Evolutionary conservation across 2,329 filamentous ascomycete genomes (phyloP).

Genomic region (Colletotrichum cuscutae): DNA sequence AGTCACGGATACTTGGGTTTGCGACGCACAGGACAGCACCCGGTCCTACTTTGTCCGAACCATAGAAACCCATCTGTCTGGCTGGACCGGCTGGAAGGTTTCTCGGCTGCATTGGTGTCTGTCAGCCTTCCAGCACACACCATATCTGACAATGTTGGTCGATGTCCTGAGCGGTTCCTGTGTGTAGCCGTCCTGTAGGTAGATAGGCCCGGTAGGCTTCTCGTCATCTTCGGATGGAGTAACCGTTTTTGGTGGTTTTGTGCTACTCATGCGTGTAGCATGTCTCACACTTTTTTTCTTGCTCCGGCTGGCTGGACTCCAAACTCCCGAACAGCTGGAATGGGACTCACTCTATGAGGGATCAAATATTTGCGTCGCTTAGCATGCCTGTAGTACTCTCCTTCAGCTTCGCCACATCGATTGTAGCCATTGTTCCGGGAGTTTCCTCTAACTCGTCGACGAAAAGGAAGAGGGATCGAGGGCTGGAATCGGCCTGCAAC

Average conservation of each 20-base stretch:
- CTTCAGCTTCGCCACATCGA: background rate
- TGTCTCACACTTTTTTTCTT: slow-evolving; percentile 15
- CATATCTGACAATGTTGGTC: background rate
- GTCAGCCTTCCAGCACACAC: background rate
- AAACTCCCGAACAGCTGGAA: background rate
- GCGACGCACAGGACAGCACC: slow-evolving; percentile 21
- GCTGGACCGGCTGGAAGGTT: slow-evolving; percentile 4
- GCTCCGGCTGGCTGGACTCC: slow-evolving; percentile 6
- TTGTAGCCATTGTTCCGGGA: background rate
- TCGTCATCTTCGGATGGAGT: slow-evolving; percentile 24
- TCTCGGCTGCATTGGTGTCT: slow-evolving; percentile 12
- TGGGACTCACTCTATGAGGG: background rate
- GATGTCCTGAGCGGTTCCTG: background rate
- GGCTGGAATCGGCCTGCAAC: slow-evolving; percentile 21
- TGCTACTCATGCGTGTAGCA: slow-evolving; percentile 14
- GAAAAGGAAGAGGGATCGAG: background rate
- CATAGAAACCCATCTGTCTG: slow-evolving; percentile 16
- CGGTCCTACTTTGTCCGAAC: slow-evolving; percentile 31
- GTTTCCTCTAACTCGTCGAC: background rate
- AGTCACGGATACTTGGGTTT: slow-evolving; percentile 1
- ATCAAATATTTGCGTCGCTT: background rate
- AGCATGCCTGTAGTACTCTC: background rate
- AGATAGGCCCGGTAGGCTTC: background rate
- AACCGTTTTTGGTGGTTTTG: slow-evolving; percentile 13
- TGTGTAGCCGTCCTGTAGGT: slow-evolving; percentile 16